phyloP scores from a whole-genome alignment of 2,329 filamentous ascomycete species.

The Pseudogymnoascus sp. region DNA sequence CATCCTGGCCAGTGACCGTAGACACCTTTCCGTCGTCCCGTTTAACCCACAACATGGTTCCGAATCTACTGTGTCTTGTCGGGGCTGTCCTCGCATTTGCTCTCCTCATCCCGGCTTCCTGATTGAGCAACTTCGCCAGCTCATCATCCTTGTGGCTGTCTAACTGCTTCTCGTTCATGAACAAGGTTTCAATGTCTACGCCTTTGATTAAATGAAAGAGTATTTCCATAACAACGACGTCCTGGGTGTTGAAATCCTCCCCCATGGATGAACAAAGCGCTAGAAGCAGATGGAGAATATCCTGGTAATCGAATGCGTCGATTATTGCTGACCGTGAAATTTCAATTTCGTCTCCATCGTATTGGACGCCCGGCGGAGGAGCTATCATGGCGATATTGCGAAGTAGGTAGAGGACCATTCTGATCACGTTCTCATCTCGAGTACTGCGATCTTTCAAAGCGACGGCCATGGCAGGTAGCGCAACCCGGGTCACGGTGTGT shows the following conservation, averaged over 20 bases:
- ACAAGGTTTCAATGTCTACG: slow-evolving; percentile 75
- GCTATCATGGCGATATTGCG: slow-evolving; percentile 84
- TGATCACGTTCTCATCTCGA: slow-evolving; percentile 87
- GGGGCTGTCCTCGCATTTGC: slow-evolving; percentile 72
- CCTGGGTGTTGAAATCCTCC: slow-evolving; percentile 85
- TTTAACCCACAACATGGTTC: slow-evolving; percentile 96
- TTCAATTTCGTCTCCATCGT: slow-evolving; percentile 83
- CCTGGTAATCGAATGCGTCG: slow-evolving; percentile 82
- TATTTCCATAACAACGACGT: slow-evolving; percentile 83
- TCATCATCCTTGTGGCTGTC: slow-evolving; percentile 65
- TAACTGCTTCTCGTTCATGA: slow-evolving; percentile 72
- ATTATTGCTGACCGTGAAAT: slow-evolving; percentile 83
- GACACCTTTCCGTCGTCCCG: slow-evolving; percentile 71
- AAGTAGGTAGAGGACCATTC: slow-evolving; percentile 80
- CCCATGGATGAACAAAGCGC: slow-evolving; percentile 89
- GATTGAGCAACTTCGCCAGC: slow-evolving; percentile 66
- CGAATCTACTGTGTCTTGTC: slow-evolving; percentile 87
- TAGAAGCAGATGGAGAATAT: slow-evolving; percentile 78
- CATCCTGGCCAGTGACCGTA: slow-evolving; percentile 82
- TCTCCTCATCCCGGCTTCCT: slow-evolving; percentile 78
- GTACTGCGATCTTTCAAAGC: slow-evolving; percentile 67
- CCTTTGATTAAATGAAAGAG: slow-evolving; percentile 91
- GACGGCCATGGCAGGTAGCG: slow-evolving; percentile 78
- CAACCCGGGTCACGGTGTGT: slow-evolving; percentile 72
- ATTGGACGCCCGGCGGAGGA: slow-evolving; percentile 63